phyloP scores from a whole-genome alignment of 768 basidiomycete species.

The Hypholoma fasciculare region DNA sequence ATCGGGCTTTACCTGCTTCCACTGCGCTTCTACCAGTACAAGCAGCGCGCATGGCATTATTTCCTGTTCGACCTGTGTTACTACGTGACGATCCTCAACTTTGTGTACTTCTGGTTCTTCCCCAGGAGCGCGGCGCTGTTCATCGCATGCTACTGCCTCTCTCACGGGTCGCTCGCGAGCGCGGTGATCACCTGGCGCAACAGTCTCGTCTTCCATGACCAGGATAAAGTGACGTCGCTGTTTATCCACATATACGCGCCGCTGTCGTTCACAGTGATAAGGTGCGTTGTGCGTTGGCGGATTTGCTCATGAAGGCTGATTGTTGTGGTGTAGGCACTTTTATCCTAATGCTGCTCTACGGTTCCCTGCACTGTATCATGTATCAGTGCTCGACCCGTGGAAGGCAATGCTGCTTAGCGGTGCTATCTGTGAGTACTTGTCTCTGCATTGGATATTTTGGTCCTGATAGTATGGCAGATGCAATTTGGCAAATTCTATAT shows the following conservation, averaged over 20 bases:
- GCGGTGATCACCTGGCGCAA: slow-evolving; percentile 99
- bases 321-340: slow-evolving; percentile 63
- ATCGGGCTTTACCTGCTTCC: slow-evolving; percentile 82
- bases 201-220: slow-evolving; percentile 96
- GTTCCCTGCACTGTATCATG: slow-evolving; percentile 79
- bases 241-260: slow-evolving; percentile 96
- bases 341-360: slow-evolving; percentile 78
- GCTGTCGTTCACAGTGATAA: slow-evolving; percentile 87
- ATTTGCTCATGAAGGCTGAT: neutral
- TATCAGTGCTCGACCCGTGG: slow-evolving; percentile 71
- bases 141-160: slow-evolving; percentile 90
- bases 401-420: slow-evolving; percentile 78
- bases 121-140: slow-evolving; percentile 79
- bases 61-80: slow-evolving; percentile 94
- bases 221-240: slow-evolving; percentile 93
- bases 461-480: slow-evolving; percentile 50
- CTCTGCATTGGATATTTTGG: neutral
- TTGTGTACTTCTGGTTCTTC: slow-evolving; percentile 89
- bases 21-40: slow-evolving; percentile 82
- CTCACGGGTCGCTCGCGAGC: slow-evolving; percentile 87
- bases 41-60: slow-evolving; percentile 92
- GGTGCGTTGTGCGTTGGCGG: slow-evolving; percentile 45
- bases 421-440: slow-evolving; percentile 70
- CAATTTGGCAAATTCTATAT: slow-evolving; percentile 91
- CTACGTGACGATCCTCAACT: slow-evolving; percentile 88